Evolutionary conservation across 305 asterid species (phyloP).

Genomic region (Ruellia speciosa): DNA sequence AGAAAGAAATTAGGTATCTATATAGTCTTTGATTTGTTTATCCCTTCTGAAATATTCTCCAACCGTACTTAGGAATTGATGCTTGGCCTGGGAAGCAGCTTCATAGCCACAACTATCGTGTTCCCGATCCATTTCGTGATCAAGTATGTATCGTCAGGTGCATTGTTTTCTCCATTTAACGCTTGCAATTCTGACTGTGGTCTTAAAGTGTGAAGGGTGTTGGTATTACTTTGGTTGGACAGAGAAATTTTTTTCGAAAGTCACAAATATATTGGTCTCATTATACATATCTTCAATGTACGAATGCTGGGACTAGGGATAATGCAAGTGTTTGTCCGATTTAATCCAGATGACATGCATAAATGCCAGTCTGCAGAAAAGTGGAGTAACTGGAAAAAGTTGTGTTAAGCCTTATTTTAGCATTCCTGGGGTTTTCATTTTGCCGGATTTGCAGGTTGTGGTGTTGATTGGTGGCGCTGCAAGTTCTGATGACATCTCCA

Average conservation of each 20-base stretch:
- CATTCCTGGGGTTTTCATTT: conserved; percentile 5
- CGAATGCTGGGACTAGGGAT: not conserved
- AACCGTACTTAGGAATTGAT: conserved; percentile 53
- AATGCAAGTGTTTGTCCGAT: not conserved
- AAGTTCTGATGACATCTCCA: conserved; percentile 81
- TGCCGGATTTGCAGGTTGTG: conserved; percentile 47
- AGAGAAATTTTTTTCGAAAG: not conserved
- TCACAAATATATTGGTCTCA: not conserved
- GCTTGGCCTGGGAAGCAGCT: conserved; percentile 91
- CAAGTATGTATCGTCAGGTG: conserved; percentile 54
- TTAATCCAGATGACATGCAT: not conserved
- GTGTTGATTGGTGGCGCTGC: conserved; percentile 78
- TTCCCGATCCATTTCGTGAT: conserved; percentile 65
- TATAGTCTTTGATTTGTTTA: not conserved
- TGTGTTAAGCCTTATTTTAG: too few relatives aligned
- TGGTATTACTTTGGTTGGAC: conserved; percentile 4
- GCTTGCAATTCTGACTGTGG: not conserved
- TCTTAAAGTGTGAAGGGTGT: not conserved
- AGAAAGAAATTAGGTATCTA: not conserved
- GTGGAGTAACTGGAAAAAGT: too few relatives aligned
- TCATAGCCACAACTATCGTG: conserved; percentile 93
- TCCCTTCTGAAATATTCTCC: conserved; percentile 9
- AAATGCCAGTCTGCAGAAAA: too few relatives aligned
- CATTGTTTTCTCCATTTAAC: conserved; percentile 20
- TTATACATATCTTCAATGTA: not conserved